phyloP scores from a whole-genome alignment of 2,329 filamentous ascomycete species.

The Ceratocystis albifundus region DNA sequence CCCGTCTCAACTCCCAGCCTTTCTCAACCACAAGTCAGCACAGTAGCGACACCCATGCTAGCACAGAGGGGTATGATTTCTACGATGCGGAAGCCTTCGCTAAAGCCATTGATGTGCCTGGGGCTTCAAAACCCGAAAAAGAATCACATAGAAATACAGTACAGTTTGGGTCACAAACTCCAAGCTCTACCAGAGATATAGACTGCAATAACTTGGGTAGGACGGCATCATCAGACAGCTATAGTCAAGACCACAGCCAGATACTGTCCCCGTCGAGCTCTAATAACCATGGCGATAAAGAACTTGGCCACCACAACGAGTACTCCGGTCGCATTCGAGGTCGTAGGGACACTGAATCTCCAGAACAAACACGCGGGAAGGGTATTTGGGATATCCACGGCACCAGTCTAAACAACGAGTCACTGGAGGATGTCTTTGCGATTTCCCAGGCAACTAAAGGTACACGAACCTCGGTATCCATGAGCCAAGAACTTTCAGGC shows the following conservation, averaged over 20 bases:
- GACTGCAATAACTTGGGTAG: slow-evolving; percentile 6
- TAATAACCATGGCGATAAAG: slow-evolving; percentile 1
- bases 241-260: not conserved
- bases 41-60: slow-evolving; percentile 38
- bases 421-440: not conserved
- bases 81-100: slow-evolving; percentile 48
- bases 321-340: slow-evolving; percentile 39
- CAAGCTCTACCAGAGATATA: slow-evolving; percentile 3
- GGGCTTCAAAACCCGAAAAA: slow-evolving; percentile 4
- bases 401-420: slow-evolving; percentile 1
- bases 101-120: slow-evolving; percentile 43
- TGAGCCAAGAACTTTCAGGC: slow-evolving; percentile 11
- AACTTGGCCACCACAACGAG: slow-evolving; percentile 31
- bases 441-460: slow-evolving; percentile 4
- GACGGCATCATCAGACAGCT: slow-evolving; percentile 11
- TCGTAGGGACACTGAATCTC: slow-evolving; percentile 19
- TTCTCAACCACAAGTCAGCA: slow-evolving; percentile 42
- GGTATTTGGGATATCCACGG: slow-evolving; percentile 15
- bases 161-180: slow-evolving; percentile 14
- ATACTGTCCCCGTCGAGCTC: slow-evolving; percentile 1
- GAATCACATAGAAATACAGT: not conserved
- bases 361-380: slow-evolving; percentile 3
- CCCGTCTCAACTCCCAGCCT: slow-evolving; percentile 40
- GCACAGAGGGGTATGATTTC: slow-evolving; percentile 53
- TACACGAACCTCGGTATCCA: not conserved